Base-by-base conservation (phyloP, 1,284 basidiomycete species). In the Rhodotorula sp. region DNA sequence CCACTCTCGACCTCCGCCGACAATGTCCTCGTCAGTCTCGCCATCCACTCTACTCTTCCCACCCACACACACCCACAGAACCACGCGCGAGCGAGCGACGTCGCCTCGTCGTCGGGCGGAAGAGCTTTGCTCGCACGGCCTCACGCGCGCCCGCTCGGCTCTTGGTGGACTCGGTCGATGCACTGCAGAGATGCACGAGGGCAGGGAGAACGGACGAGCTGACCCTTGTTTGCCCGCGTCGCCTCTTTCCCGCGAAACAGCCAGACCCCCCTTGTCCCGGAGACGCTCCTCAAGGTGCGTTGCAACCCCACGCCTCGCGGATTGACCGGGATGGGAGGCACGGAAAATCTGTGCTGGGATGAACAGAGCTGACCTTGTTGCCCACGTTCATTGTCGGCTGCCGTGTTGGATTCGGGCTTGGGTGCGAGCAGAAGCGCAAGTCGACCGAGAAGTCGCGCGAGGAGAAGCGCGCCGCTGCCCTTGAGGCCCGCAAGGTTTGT, bases 391-490 rank as follows among this genome's bases (percentile, higher is more conserved):
- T 30, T 9, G 29, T 20, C 29, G 1, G 1, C n/a, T 13, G 39
- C 39, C 39, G 39, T 44, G 39, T 10, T 44, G 39, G 39, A 44
- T 44, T 44, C 39, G 39, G 39, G 39, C 39, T 44, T 44, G 39
- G 39, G 13, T 44, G 51, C 36, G 15, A 36, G 52, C 62, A 75
- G 87, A 99, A 98, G 88, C 88, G 96, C 84, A 95, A 96, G 86
- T 89, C 94, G 84, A 96, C 90, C 81, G 93, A 94, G 85, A 96
- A 97, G 87, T 90, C 90, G 76, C 88, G 94, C 79, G 94, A 97
- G 86, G 94, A 97, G 82, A 93, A 92, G 81, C 85, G 94, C 79
- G 88, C 86, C 76, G 90, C 91, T 76, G 91, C 91, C 48, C 82
- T 85, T 62, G 91, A 91, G 80, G 90, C 91, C 78, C 90, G 91